These are phyloP conservation scores for Fusarium liriodendri DNA, from an alignment of 2,329 filamentous ascomycete genomes.

Conservation along the genomic window DNA sequence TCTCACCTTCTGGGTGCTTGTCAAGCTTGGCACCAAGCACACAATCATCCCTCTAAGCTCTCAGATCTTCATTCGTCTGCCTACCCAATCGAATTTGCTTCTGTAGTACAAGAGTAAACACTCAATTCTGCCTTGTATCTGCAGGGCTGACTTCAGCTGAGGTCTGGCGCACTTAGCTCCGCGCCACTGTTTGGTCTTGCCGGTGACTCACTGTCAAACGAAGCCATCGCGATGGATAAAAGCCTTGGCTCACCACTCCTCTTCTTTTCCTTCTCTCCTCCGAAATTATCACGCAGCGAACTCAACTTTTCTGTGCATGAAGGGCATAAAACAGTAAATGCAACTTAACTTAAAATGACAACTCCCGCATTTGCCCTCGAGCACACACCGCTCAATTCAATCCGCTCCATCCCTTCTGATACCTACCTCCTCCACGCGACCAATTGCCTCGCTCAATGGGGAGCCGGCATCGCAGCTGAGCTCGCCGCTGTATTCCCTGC, in stretches of 20 bases:
- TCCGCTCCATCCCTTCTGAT: constrained; percentile 22
- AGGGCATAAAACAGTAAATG: neutral
- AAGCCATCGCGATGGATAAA: neutral
- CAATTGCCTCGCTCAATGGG: constrained; percentile 48
- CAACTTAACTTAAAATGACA: constrained; percentile 8
- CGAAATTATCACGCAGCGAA: neutral
- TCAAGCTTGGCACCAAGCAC: neutral
- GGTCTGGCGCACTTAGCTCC: neutral
- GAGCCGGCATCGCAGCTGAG: constrained; percentile 44
- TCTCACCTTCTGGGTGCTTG: neutral
- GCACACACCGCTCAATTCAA: constrained; percentile 22
- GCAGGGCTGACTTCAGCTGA: neutral
- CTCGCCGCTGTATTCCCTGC: constrained; percentile 41
- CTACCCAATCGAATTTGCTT: too few relatives aligned
- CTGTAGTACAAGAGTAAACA: neutral
- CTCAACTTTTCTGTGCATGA: neutral
- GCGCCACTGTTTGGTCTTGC: neutral
- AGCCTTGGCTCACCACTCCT: neutral
- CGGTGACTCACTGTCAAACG: constrained; percentile 1
- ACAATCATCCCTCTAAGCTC: neutral
- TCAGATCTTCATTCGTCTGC: neutral
- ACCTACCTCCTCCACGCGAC: constrained; percentile 46
- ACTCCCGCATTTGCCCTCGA: constrained; percentile 15
- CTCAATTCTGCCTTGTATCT: neutral
- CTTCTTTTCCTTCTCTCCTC: neutral